Percentiles rank a stretch among this genome's conserved stretches.
phyloP scores from a whole-genome alignment of 2,329 filamentous ascomycete species.

The Zarea fungicola region DNA sequence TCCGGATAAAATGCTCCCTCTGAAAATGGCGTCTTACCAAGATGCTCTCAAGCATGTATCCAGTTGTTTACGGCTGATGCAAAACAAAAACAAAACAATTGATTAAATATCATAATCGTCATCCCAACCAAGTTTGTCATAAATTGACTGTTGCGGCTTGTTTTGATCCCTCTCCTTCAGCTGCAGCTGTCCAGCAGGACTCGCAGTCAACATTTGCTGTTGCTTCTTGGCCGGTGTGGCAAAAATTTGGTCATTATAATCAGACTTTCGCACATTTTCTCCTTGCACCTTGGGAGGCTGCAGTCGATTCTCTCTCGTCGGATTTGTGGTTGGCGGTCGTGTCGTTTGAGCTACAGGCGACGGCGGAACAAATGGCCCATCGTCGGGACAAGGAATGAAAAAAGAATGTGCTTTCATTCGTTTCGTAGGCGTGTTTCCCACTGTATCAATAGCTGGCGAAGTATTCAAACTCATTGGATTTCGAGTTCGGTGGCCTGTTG shows the following conservation, averaged over 20 bases:
- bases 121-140: constrained; percentile 53
- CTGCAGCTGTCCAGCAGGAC: constrained; percentile 15
- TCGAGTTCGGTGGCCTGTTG: constrained; percentile 32
- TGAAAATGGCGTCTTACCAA: too few relatives aligned
- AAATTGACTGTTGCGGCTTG: constrained; percentile 40
- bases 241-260: constrained; percentile 19
- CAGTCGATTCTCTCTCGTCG: neutral
- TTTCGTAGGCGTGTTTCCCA: constrained; percentile 14
- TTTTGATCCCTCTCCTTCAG: neutral
- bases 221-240: constrained; percentile 36
- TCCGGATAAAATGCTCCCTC: neutral
- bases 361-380: constrained; percentile 26
- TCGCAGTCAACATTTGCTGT: constrained; percentile 13
- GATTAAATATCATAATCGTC: constrained; percentile 47
- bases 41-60: too few relatives aligned
- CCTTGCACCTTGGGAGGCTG: constrained; percentile 12
- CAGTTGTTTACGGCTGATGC: too few relatives aligned
- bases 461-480: constrained; percentile 26
- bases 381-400: constrained; percentile 24
- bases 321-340: constrained; percentile 14
- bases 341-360: constrained; percentile 31
- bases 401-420: constrained; percentile 21
- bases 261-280: constrained; percentile 6
- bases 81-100: constrained; percentile 16
- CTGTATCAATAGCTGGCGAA: constrained; percentile 20